A percentile compares a stretch with the other conserved stretches of the same genome.
These are phyloP conservation scores for Thraustochytrium striatum DNA, from an alignment of 352 stramenopile genomes.

Conservation along the genomic window DNA sequence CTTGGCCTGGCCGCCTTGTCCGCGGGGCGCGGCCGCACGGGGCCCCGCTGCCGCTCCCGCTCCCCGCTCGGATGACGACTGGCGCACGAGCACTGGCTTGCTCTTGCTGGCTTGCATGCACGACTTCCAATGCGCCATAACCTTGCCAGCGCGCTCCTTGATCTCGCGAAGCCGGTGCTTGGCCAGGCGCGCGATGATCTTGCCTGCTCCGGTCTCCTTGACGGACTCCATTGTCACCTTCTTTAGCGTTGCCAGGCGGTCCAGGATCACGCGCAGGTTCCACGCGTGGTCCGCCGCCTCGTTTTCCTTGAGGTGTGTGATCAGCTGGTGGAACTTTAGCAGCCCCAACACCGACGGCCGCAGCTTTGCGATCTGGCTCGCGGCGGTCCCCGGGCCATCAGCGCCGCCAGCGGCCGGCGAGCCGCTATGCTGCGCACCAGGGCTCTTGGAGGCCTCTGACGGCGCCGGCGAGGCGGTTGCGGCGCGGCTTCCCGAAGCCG, in stretches of 20 bases:
- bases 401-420: not conserved
- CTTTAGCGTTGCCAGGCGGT: slow-evolving; percentile 18
- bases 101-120: too few relatives aligned
- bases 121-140: too few relatives aligned
- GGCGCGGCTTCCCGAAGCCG: too few relatives aligned
- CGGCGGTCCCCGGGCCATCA: not conserved
- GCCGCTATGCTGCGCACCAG: too few relatives aligned
- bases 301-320: slow-evolving; percentile 19
- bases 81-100: too few relatives aligned
- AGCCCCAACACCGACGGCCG: not conserved
- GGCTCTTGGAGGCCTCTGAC: not conserved
- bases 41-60: too few relatives aligned
- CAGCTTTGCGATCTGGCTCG: not conserved
- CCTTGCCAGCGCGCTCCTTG: too few relatives aligned
- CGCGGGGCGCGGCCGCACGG: too few relatives aligned
- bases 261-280: slow-evolving; percentile 11
- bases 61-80: too few relatives aligned
- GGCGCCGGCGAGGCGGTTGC: not conserved
- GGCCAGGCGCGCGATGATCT: not conserved
- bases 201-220: not conserved
- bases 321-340: not conserved
- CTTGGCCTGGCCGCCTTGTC: too few relatives aligned
- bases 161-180: too few relatives aligned
- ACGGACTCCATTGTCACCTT: slow-evolving; percentile 15
- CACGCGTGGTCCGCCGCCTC: not conserved